Evolutionary conservation across 2,329 filamentous ascomycete genomes (phyloP), one percentile per base, ranked within the genome.

Genomic region (Aspergillus pseudotamarii): DNA sequence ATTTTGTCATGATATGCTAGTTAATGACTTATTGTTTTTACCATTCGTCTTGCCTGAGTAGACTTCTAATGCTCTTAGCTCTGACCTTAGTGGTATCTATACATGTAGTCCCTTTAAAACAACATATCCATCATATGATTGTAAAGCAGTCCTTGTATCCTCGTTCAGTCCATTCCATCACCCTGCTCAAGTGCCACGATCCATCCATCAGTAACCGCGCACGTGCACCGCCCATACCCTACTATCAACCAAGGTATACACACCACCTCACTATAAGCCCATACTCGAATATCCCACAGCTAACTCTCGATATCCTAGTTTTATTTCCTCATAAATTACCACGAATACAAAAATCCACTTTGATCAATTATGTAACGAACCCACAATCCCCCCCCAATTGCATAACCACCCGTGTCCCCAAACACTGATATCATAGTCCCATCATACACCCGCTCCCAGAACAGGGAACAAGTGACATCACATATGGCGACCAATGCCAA

Each of bases 401-500:
- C 45, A 53, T 30, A 56, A 26, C 43, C 43, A 34, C 26, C 30
- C 38, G 21, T 43, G 38, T 36, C 34, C 6, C 32, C 38, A 21
- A 28, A 50, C 46, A 51, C 57, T 65, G 63, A 65, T 65, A 63
- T 65, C 63, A 65, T 65, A 63, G 5, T 30, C 54, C 58, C 60
- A 60, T 65, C 63, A 65, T 36, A 6, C 34, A 36, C 5, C 60
- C 34, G 16, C 45, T n/a, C 26, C 60, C 12, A 26, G 50, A 12
- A 36, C 30, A 32, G 43, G 63, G 43, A 6, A 36, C 23, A 32
- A 30, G 63, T 63, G 63, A 63, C 63, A 65, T 65, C 63, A 65
- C 41, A 28, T 56, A 54, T 36, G 19, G 12, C 50, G 14, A 34
- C 26, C n/a, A 19, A 19, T 28, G 32, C 10, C 32, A 5, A 34